Percentiles rank a stretch among this genome's conserved stretches.
Conservation (phyloP, 1,284 basidiomycete species). For the Cryptococcus sp. region DNA sequence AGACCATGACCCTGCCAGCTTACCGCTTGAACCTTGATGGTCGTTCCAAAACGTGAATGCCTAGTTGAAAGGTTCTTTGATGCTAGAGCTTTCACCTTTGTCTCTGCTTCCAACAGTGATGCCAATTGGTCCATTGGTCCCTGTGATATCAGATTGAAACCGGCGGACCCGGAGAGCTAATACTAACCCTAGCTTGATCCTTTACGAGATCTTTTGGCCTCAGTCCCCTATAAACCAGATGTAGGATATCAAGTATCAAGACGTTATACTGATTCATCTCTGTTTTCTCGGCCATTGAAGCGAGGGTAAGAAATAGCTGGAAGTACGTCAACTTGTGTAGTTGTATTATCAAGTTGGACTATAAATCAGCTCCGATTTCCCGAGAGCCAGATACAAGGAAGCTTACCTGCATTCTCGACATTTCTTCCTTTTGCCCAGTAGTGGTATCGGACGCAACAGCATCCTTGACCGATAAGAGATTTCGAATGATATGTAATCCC, state of each 20-base stretch:
- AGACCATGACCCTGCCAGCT: conserved; percentile 3
- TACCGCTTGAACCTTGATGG: conserved; percentile 69
- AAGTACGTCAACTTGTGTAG: conserved; percentile 70
- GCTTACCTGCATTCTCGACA: conserved; percentile 62
- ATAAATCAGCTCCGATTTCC: conserved; percentile 10
- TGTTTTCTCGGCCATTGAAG: conserved; percentile 67
- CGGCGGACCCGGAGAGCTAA: conserved; percentile 1
- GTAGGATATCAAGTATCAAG: conserved; percentile 81
- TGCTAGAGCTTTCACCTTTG: conserved; percentile 57
- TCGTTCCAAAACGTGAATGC: conserved; percentile 91
- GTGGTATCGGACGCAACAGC: conserved; percentile 62
- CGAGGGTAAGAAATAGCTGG: conserved; percentile 74
- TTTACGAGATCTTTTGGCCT: conserved; percentile 60
- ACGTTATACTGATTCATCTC: conserved; percentile 80
- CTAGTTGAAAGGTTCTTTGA: conserved; percentile 56
- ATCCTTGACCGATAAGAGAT: conserved; percentile 85
- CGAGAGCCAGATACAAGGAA: neutral
- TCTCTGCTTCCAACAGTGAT: conserved; percentile 67
- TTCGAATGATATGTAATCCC: conserved; percentile 82
- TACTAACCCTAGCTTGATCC: conserved; percentile 65
- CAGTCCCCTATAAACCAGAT: conserved; percentile 75
- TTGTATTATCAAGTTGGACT: conserved; percentile 64
- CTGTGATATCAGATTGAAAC: conserved; percentile 39
- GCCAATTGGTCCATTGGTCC: conserved; percentile 61
- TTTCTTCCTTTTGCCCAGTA: conserved; percentile 69